Evolutionary conservation across 371 early-diverging fungal species (phyloP).

Genomic region (Thermomucor indicae-seudaticae): DNA sequence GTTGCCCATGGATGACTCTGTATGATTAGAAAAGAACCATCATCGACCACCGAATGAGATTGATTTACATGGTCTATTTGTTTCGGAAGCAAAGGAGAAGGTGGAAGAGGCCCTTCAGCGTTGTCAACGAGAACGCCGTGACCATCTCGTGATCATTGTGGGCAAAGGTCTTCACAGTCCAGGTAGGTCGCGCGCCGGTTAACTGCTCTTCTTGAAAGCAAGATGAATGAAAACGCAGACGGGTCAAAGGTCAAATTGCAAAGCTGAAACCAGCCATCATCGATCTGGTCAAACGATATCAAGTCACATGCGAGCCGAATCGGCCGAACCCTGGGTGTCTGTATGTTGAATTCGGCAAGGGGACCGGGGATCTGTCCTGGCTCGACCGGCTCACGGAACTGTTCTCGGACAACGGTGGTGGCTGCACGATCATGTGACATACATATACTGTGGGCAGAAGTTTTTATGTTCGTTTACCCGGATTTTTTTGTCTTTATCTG

Average conservation of each 20-base stretch:
- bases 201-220: not conserved
- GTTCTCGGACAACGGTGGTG: no score
- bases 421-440: no score
- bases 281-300: slow-evolving; percentile 48
- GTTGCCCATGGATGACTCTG: not conserved
- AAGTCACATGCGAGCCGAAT: slow-evolving; percentile 50
- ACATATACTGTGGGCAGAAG: no score
- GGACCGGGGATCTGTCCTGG: slow-evolving; percentile 44
- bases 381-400: slow-evolving; percentile 31
- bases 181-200: slow-evolving; percentile 9
- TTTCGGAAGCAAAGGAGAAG: slow-evolving; percentile 52
- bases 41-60: slow-evolving; percentile 44
- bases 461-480: no score
- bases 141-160: slow-evolving; percentile 55
- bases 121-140: slow-evolving; percentile 38
- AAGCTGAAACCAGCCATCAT: slow-evolving; percentile 61
- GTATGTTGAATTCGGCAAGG: slow-evolving; percentile 51
- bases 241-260: slow-evolving; percentile 37
- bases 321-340: slow-evolving; percentile 62
- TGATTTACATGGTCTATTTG: slow-evolving; percentile 60
- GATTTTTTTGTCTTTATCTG: no score
- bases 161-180: slow-evolving; percentile 60
- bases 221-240: not conserved
- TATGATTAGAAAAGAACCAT: slow-evolving; percentile 43
- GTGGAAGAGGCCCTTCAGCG: slow-evolving; percentile 45